phyloP scores from a whole-genome alignment of 306 rosid species.

The Notholithocarpus densiflorus region DNA sequence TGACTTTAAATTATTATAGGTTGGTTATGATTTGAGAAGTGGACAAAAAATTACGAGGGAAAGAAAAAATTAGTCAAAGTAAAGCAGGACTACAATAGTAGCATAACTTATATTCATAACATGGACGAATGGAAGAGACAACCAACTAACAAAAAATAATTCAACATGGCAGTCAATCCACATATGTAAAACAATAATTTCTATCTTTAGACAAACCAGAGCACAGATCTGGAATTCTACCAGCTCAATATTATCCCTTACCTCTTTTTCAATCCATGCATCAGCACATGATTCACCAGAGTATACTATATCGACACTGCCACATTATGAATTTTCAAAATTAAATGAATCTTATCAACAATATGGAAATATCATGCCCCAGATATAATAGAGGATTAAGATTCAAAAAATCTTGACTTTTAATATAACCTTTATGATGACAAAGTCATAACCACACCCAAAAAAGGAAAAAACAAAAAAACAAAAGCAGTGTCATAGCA shows the following conservation, averaged over 20 bases:
- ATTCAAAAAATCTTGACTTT: background rate
- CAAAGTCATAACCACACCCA: too few species aligned
- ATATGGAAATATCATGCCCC: background rate
- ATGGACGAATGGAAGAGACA: background rate
- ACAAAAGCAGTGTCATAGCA: too few species aligned
- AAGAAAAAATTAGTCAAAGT: background rate
- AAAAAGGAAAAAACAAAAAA: too few species aligned
- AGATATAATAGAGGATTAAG: background rate
- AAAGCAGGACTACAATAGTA: background rate
- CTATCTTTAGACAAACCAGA: background rate
- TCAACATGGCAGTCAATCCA: background rate
- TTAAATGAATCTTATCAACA: constrained; percentile 11
- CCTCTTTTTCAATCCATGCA: constrained; percentile 97
- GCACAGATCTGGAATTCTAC: constrained; percentile 1
- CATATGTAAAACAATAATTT: background rate
- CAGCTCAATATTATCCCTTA: constrained; percentile 33
- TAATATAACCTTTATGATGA: background rate
- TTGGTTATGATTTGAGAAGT: background rate
- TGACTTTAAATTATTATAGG: background rate
- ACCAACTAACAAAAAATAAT: background rate
- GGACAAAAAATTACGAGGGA: background rate
- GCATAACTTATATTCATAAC: background rate
- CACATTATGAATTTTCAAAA: constrained; percentile 28
- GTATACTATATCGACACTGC: constrained; percentile 80
- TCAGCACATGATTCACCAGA: constrained; percentile 80